A percentile compares a stretch with the other conserved stretches of the same genome.
Conservation (phyloP, 495 filamentous ascomycete species). For the Aspergillus nanangensis region DNA sequence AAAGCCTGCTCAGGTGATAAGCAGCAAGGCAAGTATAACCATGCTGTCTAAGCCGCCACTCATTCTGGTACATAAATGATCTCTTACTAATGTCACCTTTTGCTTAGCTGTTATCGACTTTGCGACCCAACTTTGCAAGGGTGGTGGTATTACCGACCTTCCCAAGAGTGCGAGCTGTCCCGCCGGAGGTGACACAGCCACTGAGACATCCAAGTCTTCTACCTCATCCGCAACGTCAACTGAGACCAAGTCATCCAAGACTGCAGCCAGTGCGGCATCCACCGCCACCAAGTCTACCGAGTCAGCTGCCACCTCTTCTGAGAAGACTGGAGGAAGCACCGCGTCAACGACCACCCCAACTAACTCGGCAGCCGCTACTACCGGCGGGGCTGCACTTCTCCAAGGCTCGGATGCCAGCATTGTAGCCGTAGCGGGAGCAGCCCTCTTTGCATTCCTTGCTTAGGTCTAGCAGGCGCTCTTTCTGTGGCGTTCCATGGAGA, state of each 20-base stretch:
- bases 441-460: constrained; percentile 28
- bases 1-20: constrained; percentile 49
- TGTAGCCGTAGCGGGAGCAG: constrained; percentile 31
- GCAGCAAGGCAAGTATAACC: constrained; percentile 57
- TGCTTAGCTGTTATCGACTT: constrained; percentile 45
- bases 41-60: constrained; percentile 11
- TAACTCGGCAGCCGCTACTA: constrained; percentile 17
- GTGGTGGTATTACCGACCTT: constrained; percentile 35
- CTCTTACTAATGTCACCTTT: neutral
- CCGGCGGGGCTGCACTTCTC: constrained; percentile 46
- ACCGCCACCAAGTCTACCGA: neutral
- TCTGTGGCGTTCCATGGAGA: neutral
- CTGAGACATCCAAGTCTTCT: constrained; percentile 15
- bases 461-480: constrained; percentile 10
- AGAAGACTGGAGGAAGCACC: constrained; percentile 4
- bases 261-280: constrained; percentile 12
- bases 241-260: constrained; percentile 2
- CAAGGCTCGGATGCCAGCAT: constrained; percentile 24
- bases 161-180: constrained; percentile 33
- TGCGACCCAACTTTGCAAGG: constrained; percentile 45
- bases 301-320: neutral
- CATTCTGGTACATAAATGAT: neutral
- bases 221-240: constrained; percentile 7
- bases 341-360: constrained; percentile 9
- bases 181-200: constrained; percentile 17